These are phyloP conservation scores for Pythium rishiriense DNA, from an alignment of 352 stramenopile genomes.

Conservation along the genomic window DNA sequence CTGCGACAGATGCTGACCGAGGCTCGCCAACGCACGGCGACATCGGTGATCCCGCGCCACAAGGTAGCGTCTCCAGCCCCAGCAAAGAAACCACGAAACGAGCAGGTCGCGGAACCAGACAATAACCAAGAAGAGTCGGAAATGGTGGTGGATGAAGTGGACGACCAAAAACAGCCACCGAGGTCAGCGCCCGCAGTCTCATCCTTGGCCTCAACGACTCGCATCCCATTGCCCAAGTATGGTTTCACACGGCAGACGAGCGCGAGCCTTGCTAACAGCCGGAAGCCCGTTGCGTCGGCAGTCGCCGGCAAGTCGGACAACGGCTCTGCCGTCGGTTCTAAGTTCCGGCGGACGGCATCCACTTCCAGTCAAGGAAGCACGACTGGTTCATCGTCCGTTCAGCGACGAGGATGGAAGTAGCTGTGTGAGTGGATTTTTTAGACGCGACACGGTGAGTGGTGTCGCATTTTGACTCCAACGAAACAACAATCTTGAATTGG, in stretches of 20 bases:
- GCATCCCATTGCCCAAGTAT: slow-evolving; percentile 18
- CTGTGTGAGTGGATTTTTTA: slow-evolving; percentile 4
- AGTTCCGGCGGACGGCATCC: slow-evolving; percentile 15
- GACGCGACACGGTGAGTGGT: not conserved
- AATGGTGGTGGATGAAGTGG: not conserved
- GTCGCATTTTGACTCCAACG: slow-evolving; percentile 2
- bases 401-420: slow-evolving; percentile 24
- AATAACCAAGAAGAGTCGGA: slow-evolving; percentile 24
- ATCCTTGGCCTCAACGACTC: not conserved
- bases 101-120: not conserved
- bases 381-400: slow-evolving; percentile 6
- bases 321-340: slow-evolving; percentile 1
- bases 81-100: slow-evolving; percentile 28
- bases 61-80: slow-evolving; percentile 27
- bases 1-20: slow-evolving; percentile 71
- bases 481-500: not conserved
- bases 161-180: not conserved
- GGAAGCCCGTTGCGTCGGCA: slow-evolving; percentile 5
- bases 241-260: slow-evolving; percentile 18
- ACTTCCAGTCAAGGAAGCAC: slow-evolving; percentile 17
- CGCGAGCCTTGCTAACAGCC: not conserved
- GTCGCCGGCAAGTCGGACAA: slow-evolving; percentile 10
- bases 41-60: slow-evolving; percentile 66
- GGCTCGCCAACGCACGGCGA: slow-evolving; percentile 67
- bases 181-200: not conserved